A percentile compares a stretch with the other conserved stretches of the same genome.
Evolutionary conservation across 495 filamentous ascomycete genomes (phyloP).

Genomic region (Mycothermus thermophilus): DNA sequence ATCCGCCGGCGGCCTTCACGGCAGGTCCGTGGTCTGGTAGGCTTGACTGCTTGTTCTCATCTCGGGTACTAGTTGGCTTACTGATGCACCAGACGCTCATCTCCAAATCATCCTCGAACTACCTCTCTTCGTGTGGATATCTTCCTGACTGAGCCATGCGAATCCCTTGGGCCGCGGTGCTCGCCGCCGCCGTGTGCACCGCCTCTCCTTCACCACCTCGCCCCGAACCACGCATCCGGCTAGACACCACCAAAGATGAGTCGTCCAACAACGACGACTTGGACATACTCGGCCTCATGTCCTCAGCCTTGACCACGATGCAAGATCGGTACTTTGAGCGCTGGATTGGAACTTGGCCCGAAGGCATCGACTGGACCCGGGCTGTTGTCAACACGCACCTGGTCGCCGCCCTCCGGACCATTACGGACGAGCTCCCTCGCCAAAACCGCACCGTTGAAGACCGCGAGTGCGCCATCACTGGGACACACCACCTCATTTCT

Average conservation of each 20-base stretch:
- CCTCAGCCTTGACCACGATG: constrained; percentile 56
- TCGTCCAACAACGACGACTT: no score
- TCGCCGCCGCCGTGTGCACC: constrained; percentile 7
- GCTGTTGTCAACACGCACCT: constrained; percentile 77
- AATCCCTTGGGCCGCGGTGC: no score
- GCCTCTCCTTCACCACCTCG: constrained; percentile 2
- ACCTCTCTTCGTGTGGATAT: no score
- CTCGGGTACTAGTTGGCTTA: no score
- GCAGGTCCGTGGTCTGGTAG: no score
- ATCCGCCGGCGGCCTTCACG: no score
- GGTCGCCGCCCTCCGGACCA: constrained; percentile 48
- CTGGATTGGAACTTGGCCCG: constrained; percentile 73
- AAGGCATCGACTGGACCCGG: constrained; percentile 85
- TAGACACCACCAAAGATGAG: no score
- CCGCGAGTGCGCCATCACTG: constrained; percentile 30
- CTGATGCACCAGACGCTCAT: no score
- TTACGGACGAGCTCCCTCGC: constrained; percentile 35
- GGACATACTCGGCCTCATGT: constrained; percentile 28
- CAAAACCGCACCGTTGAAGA: constrained; percentile 4
- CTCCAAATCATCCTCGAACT: no score
- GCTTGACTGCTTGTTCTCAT: no score
- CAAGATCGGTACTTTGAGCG: constrained; percentile 64
- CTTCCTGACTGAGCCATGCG: no score
- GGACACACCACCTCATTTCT: constrained; percentile 56
- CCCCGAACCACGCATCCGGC: no score